These are phyloP conservation scores for Fusarium agapanthi DNA, from an alignment of 2,329 filamentous ascomycete species.

Conservation along the genomic window DNA sequence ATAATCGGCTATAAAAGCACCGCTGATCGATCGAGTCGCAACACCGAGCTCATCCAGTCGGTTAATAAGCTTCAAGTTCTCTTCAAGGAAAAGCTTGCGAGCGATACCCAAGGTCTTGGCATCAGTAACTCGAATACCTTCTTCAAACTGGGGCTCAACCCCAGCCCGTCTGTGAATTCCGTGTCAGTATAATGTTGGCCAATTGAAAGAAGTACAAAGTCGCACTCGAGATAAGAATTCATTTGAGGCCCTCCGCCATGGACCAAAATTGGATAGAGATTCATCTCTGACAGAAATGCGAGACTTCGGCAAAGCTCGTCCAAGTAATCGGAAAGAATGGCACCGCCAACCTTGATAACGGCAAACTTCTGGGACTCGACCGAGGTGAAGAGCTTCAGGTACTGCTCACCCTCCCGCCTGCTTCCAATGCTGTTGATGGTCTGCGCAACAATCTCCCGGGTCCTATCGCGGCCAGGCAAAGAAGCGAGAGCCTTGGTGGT, in stretches of 20 bases:
- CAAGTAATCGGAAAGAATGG: constrained; percentile 93
- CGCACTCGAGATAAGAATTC: constrained; percentile 82
- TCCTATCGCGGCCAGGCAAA: constrained; percentile 40
- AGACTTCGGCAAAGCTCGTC: constrained; percentile 90
- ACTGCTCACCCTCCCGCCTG: constrained; percentile 96
- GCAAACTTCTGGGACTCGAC: constrained; percentile 97
- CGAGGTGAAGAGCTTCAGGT: constrained; percentile 95
- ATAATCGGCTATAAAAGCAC: constrained; percentile 93
- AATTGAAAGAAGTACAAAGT: not conserved
- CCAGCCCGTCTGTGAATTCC: constrained; percentile 62
- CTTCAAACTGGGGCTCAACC: constrained; percentile 94
- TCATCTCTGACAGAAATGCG: constrained; percentile 92
- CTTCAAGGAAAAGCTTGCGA: constrained; percentile 90
- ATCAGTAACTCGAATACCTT: constrained; percentile 95
- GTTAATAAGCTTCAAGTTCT: constrained; percentile 82
- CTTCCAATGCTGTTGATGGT: constrained; percentile 95
- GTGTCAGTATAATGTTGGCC: not conserved
- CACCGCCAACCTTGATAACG: constrained; percentile 97
- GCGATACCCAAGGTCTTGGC: constrained; percentile 93
- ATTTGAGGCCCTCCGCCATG: constrained; percentile 96
- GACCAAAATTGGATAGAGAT: constrained; percentile 93
- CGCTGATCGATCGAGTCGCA: constrained; percentile 86
- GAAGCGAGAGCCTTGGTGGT: constrained; percentile 30
- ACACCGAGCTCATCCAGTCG: constrained; percentile 90
- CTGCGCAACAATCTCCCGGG: constrained; percentile 51